Percentiles rank a stretch among this genome's conserved stretches.
Evolutionary conservation across 805 yeast species (phyloP).

Genomic region (Zygosaccharomyces siamensis): DNA sequence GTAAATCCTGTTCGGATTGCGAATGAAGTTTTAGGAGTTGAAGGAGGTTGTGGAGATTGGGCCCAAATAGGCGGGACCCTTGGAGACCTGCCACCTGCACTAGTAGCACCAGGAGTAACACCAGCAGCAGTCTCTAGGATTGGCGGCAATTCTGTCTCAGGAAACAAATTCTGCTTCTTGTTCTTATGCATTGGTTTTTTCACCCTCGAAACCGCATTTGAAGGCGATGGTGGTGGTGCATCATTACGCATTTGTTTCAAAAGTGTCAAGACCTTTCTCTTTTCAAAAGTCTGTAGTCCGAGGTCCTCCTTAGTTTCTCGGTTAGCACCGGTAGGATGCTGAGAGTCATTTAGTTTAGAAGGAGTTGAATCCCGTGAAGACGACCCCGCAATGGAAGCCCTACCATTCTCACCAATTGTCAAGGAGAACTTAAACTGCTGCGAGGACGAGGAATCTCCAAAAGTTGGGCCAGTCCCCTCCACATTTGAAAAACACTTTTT

Average conservation of each 20-base stretch:
- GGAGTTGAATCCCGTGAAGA: slow-evolving; percentile 8
- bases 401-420: slow-evolving; percentile 33
- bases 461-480: background rate
- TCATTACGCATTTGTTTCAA: slow-evolving; percentile 30
- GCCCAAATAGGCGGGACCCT: slow-evolving; percentile 12
- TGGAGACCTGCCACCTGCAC: slow-evolving; percentile 7
- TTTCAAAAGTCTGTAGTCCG: slow-evolving; percentile 19
- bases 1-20: slow-evolving; percentile 26
- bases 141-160: slow-evolving; percentile 1
- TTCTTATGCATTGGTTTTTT: slow-evolving; percentile 7
- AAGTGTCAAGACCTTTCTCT: slow-evolving; percentile 25
- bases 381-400: slow-evolving; percentile 29
- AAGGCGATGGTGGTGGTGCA: slow-evolving; percentile 2
- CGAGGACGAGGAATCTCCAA: background rate
- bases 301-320: background rate
- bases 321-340: background rate
- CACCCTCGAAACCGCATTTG: background rate
- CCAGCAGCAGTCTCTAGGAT: slow-evolving; percentile 1
- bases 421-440: slow-evolving; percentile 25
- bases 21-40: slow-evolving; percentile 26
- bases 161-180: background rate
- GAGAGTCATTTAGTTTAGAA: background rate
- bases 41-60: slow-evolving; percentile 20
- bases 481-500: background rate
- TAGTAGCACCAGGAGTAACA: slow-evolving; percentile 1